A percentile compares a stretch with the other conserved stretches of the same genome.
Conservation (phyloP, 2,329 filamentous ascomycete genomes). For the Eurotiales sp. region DNA sequence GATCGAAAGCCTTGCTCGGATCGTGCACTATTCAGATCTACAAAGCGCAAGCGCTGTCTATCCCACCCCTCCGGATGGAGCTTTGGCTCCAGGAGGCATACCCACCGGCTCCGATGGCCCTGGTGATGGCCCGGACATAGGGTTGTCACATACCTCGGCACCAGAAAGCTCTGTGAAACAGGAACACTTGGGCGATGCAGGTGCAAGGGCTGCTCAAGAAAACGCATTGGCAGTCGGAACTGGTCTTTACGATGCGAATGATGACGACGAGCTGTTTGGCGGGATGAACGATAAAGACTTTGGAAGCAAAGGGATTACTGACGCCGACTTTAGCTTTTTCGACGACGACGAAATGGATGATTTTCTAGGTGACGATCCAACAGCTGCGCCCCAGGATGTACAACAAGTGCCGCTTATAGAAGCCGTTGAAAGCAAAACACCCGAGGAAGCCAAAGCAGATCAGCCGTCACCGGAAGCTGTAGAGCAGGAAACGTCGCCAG, state of each 20-base stretch:
- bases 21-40: slow-evolving; percentile 38
- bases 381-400: background rate
- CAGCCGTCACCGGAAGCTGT: background rate
- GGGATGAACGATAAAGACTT: slow-evolving; percentile 54
- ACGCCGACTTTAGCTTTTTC: slow-evolving; percentile 64
- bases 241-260: slow-evolving; percentile 39
- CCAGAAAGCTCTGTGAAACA: slow-evolving; percentile 17
- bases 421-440: slow-evolving; percentile 14
- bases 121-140: slow-evolving; percentile 27
- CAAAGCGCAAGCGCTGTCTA: slow-evolving; percentile 45
- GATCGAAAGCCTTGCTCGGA: slow-evolving; percentile 37
- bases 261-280: slow-evolving; percentile 56
- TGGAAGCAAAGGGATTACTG: slow-evolving; percentile 53
- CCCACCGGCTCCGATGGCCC: slow-evolving; percentile 28
- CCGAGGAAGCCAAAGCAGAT: slow-evolving; percentile 8
- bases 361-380: slow-evolving; percentile 2
- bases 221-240: slow-evolving; percentile 32
- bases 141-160: slow-evolving; percentile 17
- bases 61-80: slow-evolving; percentile 52
- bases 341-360: slow-evolving; percentile 40
- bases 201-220: slow-evolving; percentile 18
- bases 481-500: background rate
- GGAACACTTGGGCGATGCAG: slow-evolving; percentile 13
- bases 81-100: slow-evolving; percentile 29
- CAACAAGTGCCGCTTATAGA: background rate